Evolutionary conservation across 73 alveolate genomes (phyloP).

Genomic region (Effrenium voratum): DNA sequence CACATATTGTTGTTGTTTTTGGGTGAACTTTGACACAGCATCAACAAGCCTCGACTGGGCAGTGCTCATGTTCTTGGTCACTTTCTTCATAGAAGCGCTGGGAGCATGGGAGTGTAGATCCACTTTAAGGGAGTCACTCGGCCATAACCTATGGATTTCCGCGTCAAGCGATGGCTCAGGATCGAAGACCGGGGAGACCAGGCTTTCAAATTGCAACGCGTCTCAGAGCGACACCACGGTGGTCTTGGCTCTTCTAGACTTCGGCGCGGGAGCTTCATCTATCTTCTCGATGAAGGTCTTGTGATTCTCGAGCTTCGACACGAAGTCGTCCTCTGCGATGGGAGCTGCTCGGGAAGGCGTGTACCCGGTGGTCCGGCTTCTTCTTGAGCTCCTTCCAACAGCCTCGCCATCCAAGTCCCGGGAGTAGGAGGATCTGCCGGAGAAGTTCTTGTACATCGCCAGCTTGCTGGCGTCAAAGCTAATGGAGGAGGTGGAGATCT

Average conservation of each 20-base stretch:
- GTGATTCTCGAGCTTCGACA: neutral
- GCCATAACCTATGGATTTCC: too few relatives aligned
- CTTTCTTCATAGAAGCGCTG: too few relatives aligned
- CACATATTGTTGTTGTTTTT: too few relatives aligned
- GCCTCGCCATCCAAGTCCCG: conserved; percentile 85
- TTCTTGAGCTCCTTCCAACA: conserved; percentile 20
- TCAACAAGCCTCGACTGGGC: too few relatives aligned
- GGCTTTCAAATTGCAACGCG: neutral
- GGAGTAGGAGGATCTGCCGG: conserved; percentile 20
- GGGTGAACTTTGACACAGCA: too few relatives aligned
- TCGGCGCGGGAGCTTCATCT: too few relatives aligned
- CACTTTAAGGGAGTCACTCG: too few relatives aligned
- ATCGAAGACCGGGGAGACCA: too few relatives aligned
- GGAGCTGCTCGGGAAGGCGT: conserved; percentile 39
- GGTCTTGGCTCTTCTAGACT: conserved; percentile 27
- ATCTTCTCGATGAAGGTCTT: neutral
- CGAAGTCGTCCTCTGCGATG: conserved; percentile 36
- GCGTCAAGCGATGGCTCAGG: too few relatives aligned
- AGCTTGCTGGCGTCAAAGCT: conserved; percentile 73
- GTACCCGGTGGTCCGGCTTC: conserved; percentile 13
- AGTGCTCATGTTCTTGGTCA: too few relatives aligned
- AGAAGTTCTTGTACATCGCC: conserved; percentile 85
- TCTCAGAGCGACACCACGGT: conserved; percentile 55
- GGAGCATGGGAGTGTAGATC: too few relatives aligned
- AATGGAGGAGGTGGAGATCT: conserved; percentile 61